Evolutionary conservation across 192 early-diverging fungal genomes (phyloP), one percentile per base, ranked within the genome.

Genomic region (Linnemannia elongata): DNA sequence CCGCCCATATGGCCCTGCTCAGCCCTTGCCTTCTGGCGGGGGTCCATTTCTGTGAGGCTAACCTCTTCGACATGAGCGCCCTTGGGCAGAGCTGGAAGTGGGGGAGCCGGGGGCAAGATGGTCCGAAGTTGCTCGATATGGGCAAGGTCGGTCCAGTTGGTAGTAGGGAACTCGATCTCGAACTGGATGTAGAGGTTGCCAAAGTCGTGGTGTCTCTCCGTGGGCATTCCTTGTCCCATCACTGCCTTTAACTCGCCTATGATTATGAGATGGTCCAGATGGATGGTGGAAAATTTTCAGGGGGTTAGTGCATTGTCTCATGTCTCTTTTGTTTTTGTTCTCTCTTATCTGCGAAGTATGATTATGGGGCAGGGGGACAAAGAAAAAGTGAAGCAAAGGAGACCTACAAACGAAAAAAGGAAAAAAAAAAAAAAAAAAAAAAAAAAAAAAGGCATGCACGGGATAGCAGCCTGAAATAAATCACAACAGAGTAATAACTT

Each of bases 181-280:
- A 99, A 99, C 82, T 95, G 95, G 89, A 98, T 82, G 81, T 95
- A 98, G 41, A 99, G 88, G 89, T 96, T 97, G 60, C 98, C 98
- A 80, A 93, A 92, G 91, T 97, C 92, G 85, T 94, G 93, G 88
- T 93, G 92, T 81, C 96, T 95, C 85, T 96, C 94, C 78, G 92
- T 93, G 70, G 98, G 98, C 97, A 99, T 98, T 69, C 98, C 98
- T 92, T 99, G 96, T 81, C 93, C 92, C 72, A 88, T 89, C 72
- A 99, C 93, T 45, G 92, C 91, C 92, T 99, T 99, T 79, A 93
- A 81, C 75, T 96, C 94, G 76, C 81, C 87, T 81, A 41, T 33
- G 12, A 6, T 66, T 10, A 60, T 9, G 4, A 60, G 55, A 60
- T 60, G n/a, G 60, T 66, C 27, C 60, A 66, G 30, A 66, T 66